Conservation (phyloP, 2,329 filamentous ascomycete genomes). For the Penicillium thymicola region DNA sequence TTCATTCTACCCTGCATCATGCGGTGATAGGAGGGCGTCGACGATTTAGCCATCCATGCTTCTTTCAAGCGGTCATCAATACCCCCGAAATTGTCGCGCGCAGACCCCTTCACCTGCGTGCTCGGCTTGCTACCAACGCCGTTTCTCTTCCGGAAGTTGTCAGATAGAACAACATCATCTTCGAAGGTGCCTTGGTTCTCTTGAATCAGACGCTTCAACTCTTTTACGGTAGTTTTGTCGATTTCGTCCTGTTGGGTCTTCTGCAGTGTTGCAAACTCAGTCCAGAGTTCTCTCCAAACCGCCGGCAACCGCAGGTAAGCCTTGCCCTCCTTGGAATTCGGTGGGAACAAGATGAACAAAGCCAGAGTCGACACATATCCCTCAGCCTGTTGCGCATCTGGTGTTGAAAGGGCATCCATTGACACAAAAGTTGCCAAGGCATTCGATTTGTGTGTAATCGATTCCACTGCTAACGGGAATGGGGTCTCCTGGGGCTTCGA, state of each 20-base stretch:
- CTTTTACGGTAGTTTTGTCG: slow-evolving; percentile 67
- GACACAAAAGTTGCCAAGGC: slow-evolving; percentile 58
- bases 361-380: slow-evolving; percentile 78
- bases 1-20: slow-evolving; percentile 79
- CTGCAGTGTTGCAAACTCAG: slow-evolving; percentile 68
- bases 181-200: slow-evolving; percentile 52
- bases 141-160: slow-evolving; percentile 63
- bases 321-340: slow-evolving; percentile 81
- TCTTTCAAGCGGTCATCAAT: slow-evolving; percentile 45
- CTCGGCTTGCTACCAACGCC: slow-evolving; percentile 29
- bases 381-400: slow-evolving; percentile 78
- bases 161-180: slow-evolving; percentile 71
- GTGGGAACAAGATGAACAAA: slow-evolving; percentile 75
- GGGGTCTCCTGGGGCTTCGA: slow-evolving; percentile 64
- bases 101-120: slow-evolving; percentile 23
- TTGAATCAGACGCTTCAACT: slow-evolving; percentile 51
- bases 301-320: slow-evolving; percentile 72
- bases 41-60: slow-evolving; percentile 52
- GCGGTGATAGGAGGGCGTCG: slow-evolving; percentile 59
- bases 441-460: slow-evolving; percentile 46
- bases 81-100: slow-evolving; percentile 21
- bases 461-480: slow-evolving; percentile 42
- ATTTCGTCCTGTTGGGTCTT: slow-evolving; percentile 67
- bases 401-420: slow-evolving; percentile 71
- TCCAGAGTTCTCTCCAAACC: slow-evolving; percentile 81